Conservation (phyloP, 805 yeast genomes). For the Candida dajiaensis region DNA sequence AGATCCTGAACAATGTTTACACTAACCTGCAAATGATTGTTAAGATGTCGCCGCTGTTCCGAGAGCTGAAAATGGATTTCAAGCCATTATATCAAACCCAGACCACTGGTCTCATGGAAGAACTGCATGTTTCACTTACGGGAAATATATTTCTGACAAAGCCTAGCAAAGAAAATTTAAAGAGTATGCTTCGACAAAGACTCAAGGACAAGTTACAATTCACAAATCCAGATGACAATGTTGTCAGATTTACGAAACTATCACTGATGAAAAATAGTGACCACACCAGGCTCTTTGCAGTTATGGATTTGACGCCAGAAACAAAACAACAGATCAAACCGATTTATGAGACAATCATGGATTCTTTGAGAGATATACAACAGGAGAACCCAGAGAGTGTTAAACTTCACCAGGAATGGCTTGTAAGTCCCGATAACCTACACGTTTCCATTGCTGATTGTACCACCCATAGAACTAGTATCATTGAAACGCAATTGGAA, state of each 20-base stretch:
- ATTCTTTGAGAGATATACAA: not conserved
- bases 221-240: not conserved
- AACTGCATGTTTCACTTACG: slow-evolving; percentile 15
- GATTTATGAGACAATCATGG: not conserved
- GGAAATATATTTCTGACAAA: not conserved
- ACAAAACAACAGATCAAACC: not conserved
- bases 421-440: slow-evolving; percentile 1
- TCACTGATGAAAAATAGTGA: slow-evolving; percentile 1
- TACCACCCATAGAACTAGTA: not conserved
- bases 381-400: not conserved
- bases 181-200: not conserved
- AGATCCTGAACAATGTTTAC: not conserved
- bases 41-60: slow-evolving; percentile 6
- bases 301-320: not conserved
- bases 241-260: slow-evolving; percentile 2
- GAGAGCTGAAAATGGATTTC: not conserved
- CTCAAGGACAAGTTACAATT: not conserved
- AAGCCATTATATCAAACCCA: slow-evolving; percentile 4
- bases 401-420: not conserved
- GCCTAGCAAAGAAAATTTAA: not conserved
- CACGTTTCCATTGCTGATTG: slow-evolving; percentile 7
- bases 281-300: slow-evolving; percentile 3
- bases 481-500: not conserved
- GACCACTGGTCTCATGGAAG: slow-evolving; percentile 2
- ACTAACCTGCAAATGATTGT: slow-evolving; percentile 2